Percentiles rank a stretch among this genome's conserved stretches.
Evolutionary conservation across 139 green algal genomes (phyloP).

Genomic region (Picochlorum sp.): DNA sequence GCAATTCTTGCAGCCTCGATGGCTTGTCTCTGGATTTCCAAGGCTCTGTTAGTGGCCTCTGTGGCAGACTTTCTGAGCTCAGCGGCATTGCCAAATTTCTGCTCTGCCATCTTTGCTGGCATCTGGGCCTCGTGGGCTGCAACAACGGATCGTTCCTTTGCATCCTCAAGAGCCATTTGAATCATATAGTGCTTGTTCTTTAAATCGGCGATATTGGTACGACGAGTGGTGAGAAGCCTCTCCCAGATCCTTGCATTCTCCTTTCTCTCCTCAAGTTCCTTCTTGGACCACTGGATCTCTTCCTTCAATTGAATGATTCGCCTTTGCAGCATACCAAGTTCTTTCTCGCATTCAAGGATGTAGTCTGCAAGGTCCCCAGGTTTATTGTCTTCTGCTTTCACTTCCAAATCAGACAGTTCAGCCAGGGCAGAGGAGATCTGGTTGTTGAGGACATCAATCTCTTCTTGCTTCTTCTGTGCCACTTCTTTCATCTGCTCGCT

Average conservation of each 20-base stretch:
- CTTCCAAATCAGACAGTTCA: slow-evolving; percentile 21
- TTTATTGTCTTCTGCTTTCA: not conserved
- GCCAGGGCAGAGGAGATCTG: not conserved
- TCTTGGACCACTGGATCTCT: slow-evolving; percentile 8
- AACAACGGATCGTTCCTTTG: not conserved
- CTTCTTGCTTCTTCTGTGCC: slow-evolving; percentile 7
- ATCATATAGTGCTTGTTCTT: slow-evolving; percentile 13
- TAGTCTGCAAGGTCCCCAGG: slow-evolving; percentile 20
- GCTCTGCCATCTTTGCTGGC: slow-evolving; percentile 14
- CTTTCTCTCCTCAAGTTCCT: not conserved
- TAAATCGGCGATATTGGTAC: slow-evolving; percentile 11
- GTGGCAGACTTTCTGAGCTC: slow-evolving; percentile 9
- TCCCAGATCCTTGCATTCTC: slow-evolving; percentile 8
- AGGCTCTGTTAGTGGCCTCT: not conserved
- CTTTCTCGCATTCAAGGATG: slow-evolving; percentile 19
- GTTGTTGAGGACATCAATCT: not conserved
- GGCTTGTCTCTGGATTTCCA: slow-evolving; percentile 3
- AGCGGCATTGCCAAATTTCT: slow-evolving; percentile 23
- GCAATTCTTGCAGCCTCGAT: not conserved
- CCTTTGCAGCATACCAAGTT: slow-evolving; percentile 17
- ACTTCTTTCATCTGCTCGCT: slow-evolving; percentile 16
- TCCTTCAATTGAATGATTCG: slow-evolving; percentile 22
- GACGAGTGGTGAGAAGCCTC: slow-evolving; percentile 9
- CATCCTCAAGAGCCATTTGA: slow-evolving; percentile 2
- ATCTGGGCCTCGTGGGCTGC: slow-evolving; percentile 18